Percentiles rank a stretch among this genome's conserved stretches.
phyloP scores from a whole-genome alignment of 306 rosid species.

The Mimosa pudica region DNA sequence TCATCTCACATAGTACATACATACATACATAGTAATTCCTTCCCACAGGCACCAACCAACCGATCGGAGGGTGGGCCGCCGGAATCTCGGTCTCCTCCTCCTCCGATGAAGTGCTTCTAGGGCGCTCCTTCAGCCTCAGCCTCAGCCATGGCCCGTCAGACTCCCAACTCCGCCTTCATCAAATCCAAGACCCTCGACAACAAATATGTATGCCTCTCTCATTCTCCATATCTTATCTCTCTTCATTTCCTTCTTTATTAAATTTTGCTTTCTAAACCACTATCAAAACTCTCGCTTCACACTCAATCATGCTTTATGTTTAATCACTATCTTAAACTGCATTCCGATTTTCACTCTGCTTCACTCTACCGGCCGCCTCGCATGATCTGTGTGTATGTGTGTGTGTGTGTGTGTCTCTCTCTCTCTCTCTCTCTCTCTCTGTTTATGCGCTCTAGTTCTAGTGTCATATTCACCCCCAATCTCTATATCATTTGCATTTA shows the following conservation, averaged over 20 bases:
- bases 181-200: slow-evolving; percentile 98
- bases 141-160: slow-evolving; percentile 77
- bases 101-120: slow-evolving; percentile 36
- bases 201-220: slow-evolving; percentile 63
- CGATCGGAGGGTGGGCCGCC: slow-evolving; percentile 13
- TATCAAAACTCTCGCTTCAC: background rate
- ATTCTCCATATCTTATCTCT: slow-evolving; percentile 1
- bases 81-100: slow-evolving; percentile 2
- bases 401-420: no score
- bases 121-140: slow-evolving; percentile 27
- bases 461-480: background rate
- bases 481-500: background rate
- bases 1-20: background rate
- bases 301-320: background rate
- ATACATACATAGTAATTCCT: no score
- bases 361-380: background rate
- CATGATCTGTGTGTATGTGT: no score
- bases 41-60: background rate
- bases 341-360: slow-evolving; percentile 3
- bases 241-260: background rate
- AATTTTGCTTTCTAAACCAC: slow-evolving; percentile 15
- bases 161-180: slow-evolving; percentile 68
- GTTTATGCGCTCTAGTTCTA: background rate
- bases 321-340: background rate
- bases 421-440: background rate